phyloP scores from a whole-genome alignment of 495 filamentous ascomycete genomes.

The Aspergillus diversus region DNA sequence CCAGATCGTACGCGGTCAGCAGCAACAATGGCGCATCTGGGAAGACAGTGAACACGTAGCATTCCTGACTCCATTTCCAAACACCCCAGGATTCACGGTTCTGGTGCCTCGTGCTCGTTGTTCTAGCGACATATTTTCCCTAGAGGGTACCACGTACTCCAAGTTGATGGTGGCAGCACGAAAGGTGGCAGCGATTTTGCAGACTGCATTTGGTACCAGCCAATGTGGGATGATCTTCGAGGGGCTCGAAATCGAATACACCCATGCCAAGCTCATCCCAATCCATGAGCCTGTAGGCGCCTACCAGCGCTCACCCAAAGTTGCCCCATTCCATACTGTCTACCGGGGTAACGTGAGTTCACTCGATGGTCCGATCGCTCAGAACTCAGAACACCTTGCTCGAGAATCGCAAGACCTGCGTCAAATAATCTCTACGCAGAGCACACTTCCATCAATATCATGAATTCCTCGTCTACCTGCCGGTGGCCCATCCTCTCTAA shows the following conservation, averaged over 20 bases:
- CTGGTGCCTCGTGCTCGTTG: slow-evolving; percentile 14
- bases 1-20: neutral
- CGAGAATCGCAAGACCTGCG: no score
- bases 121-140: slow-evolving; percentile 13
- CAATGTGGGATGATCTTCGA: slow-evolving; percentile 19
- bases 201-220: slow-evolving; percentile 6
- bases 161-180: slow-evolving; percentile 11
- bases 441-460: no score
- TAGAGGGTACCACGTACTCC: neutral
- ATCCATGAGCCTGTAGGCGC: neutral
- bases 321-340: slow-evolving; percentile 1
- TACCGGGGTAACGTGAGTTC: slow-evolving; percentile 17
- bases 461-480: neutral
- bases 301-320: neutral
- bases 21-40: slow-evolving; percentile 15
- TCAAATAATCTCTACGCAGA: no score
- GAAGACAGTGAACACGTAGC: neutral
- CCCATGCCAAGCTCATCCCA: slow-evolving; percentile 20
- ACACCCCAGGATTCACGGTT: slow-evolving; percentile 2
- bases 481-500: neutral
- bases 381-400: no score
- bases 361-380: slow-evolving; percentile 4
- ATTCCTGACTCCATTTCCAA: neutral
- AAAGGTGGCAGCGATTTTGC: slow-evolving; percentile 4
- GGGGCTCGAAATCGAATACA: slow-evolving; percentile 19